These are phyloP conservation scores for Talaromyces thailandensis DNA, from an alignment of 495 filamentous ascomycete species.

Conservation along the genomic window DNA sequence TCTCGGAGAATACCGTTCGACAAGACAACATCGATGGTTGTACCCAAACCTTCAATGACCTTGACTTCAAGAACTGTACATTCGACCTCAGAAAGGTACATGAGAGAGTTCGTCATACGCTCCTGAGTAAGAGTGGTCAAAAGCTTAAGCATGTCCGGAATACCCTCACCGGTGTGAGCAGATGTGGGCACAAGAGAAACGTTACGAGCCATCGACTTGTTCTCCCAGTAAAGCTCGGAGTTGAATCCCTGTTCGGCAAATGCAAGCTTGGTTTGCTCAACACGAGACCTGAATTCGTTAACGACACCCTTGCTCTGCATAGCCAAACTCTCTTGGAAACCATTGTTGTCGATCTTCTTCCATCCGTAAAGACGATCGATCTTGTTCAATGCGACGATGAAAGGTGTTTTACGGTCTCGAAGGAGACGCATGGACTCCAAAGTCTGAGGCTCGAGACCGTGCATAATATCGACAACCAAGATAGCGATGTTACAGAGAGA, in stretches of 20 bases:
- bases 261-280: constrained; percentile 84
- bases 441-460: constrained; percentile 96
- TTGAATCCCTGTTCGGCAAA: constrained; percentile 98
- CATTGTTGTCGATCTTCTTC: constrained; percentile 97
- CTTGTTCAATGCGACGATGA: constrained; percentile 99
- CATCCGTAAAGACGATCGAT: constrained; percentile 98
- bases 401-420: constrained; percentile 89
- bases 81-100: constrained; percentile 97
- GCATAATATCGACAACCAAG: constrained; percentile 99
- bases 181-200: constrained; percentile 96
- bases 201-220: constrained; percentile 88
- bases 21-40: constrained; percentile 96
- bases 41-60: constrained; percentile 96
- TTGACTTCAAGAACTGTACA: constrained; percentile 98
- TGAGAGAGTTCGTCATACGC: constrained; percentile 93
- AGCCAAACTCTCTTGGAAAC: constrained; percentile 83
- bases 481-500: constrained; percentile 99
- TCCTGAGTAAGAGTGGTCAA: constrained; percentile 88
- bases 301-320: constrained; percentile 92
- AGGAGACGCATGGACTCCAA: constrained; percentile 94
- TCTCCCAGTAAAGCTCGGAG: constrained; percentile 91
- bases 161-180: constrained; percentile 95
- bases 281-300: constrained; percentile 85
- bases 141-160: constrained; percentile 98
- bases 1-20: constrained; percentile 93